Evolutionary conservation across 257 asterid species (phyloP), one percentile per base, ranked within the genome.

Genomic region (Solanum sejunctum): DNA sequence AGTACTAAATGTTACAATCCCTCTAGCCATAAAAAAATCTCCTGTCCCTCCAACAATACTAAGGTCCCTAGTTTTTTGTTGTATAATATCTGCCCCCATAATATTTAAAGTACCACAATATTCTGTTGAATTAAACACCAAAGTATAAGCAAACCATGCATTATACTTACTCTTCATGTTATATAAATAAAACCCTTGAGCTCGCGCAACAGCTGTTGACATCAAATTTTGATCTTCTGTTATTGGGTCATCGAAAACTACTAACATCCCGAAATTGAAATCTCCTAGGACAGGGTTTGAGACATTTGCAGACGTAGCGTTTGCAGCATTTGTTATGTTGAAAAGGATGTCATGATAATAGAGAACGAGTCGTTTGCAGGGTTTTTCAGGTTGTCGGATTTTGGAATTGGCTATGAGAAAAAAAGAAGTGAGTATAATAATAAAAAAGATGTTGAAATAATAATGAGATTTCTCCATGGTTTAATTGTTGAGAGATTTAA

Each of bases 91-190:
- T 3, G 94, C 91, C 3, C 97, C 97, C 90, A 93, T 91, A 20
- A 93, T 86, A 49, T 86, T 92, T 36, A 93, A 49, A 2, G 91
- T 92, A 64, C 94, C 97, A 43, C 86, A 88, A 43, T 89, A 86
- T 11, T 92, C 90, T 16, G 87, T 86, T 5, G 94, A 88, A 81
- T 93, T 91, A 77, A 93, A 92, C 7, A 89, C 12, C 85, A 93
- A 84, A 17, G 93, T 93, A 81, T 88, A 93, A 2, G 95, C 95
- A 85, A 93, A 93, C 94, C 95, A 93, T 8, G 97, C 93, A 45
- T 86, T 87, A 28, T 39, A 88, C 8, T 58, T 15, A 2, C 58
- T 60, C 84, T 91, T 92, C 88, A 83, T 87, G 80, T 92, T 90
- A 67, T 93, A 93, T 80, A 93, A 91, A 86, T 93, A 92, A 54